Evolutionary conservation across 331 rosid genomes (phyloP), one percentile per base, ranked within the genome.

Genomic region (Rosa hybrid): DNA sequence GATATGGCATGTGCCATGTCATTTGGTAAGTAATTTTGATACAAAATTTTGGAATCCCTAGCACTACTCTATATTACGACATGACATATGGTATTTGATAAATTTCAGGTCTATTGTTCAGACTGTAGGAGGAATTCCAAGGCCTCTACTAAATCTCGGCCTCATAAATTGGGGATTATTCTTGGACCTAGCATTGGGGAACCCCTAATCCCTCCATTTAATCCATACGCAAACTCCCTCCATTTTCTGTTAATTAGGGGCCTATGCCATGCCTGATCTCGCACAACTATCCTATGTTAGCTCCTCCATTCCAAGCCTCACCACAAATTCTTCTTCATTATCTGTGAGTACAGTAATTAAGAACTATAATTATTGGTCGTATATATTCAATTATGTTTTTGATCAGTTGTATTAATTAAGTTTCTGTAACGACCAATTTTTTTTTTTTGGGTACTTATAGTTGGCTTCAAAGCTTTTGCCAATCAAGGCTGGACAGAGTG

Each of bases 401-500:
- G 39, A 3, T 42, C 8, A 42, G 1, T 42, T 42, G 45, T 42
- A 42, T 42, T 0, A 42, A 42, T 42, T 5, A 42, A 42, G 45
- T 42, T 42, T 42, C 45, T 42, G 8, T 5, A 7, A 42, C 8
- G 8, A 42, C 7, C 45, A 42, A 6, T 42, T 42, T 42, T 42
- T 42, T 5, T 7, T 5, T 7, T 42, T 1, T 1, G 6, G 45
- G 45, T 6, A 6, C 6, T 13, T 21, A 12, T 50, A 78, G 88
- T 20, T 79, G 73, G 86, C 78, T 4, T 73, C 82, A 14, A 6
- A 34, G n/a, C 74, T 82, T 68, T 18, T 82, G 41, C 80, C 76
- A 1, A 76, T 67, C 48, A 85, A 82, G 72, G 10, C 80, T 0
- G 86, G 88, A 14, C 88, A 82, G 12, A 80, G 21, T 30, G 78